These are phyloP conservation scores for Erythrobasidium hasegawianum DNA, from an alignment of 1,284 basidiomycete species.

Conservation along the genomic window DNA sequence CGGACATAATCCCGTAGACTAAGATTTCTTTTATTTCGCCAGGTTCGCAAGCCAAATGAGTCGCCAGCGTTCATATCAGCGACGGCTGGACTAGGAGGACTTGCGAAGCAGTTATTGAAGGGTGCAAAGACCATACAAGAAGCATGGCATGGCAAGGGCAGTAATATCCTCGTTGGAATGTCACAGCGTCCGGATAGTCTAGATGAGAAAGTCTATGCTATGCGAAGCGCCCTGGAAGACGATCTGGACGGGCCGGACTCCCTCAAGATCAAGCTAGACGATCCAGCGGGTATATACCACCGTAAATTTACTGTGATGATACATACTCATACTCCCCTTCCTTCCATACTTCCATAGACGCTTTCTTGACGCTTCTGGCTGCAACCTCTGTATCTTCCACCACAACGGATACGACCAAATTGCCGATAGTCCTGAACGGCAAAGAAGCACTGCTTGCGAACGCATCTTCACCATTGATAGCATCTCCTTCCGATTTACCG, in stretches of 20 bases:
- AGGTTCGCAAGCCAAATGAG: conserved; percentile 26
- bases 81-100: conserved; percentile 25
- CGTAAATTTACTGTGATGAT: too few species aligned
- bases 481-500: conserved; percentile 8
- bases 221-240: conserved; percentile 2
- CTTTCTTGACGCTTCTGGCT: conserved; percentile 18
- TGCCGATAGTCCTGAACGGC: conserved; percentile 15
- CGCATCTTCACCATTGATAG: conserved; percentile 1
- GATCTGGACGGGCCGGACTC: not conserved
- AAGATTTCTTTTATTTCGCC: not conserved
- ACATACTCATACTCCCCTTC: too few species aligned
- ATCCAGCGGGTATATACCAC: conserved; percentile 15
- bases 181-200: conserved; percentile 2
- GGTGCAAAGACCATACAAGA: conserved; percentile 15
- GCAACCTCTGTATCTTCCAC: too few species aligned
- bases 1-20: not conserved
- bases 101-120: conserved; percentile 23
- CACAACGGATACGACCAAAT: conserved; percentile 7
- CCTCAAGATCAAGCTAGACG: conserved; percentile 21
- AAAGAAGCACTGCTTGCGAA: not conserved
- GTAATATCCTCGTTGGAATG: conserved; percentile 14
- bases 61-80: conserved; percentile 30
- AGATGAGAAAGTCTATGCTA: conserved; percentile 16
- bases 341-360: conserved; percentile 25
- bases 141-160: conserved; percentile 6